Base-by-base conservation (phyloP, 1,284 basidiomycete genomes). In the Boletellus deceptivus region DNA sequence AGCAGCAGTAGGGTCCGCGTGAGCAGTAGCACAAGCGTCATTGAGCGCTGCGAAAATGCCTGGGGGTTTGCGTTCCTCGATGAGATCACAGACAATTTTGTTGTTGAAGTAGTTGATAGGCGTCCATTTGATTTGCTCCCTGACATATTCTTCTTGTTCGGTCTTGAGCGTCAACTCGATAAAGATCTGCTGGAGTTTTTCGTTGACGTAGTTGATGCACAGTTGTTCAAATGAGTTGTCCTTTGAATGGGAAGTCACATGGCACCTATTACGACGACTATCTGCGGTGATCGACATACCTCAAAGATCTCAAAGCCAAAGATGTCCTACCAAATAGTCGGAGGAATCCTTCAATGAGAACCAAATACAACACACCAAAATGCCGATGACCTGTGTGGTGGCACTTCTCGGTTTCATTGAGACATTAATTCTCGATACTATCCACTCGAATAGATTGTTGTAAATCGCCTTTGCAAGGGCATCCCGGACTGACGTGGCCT, bases 141-240 rank as follows among this genome's bases (percentile, higher is more conserved):
- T 83, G 18, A 96, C 93, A 65, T 99, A 99, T 73, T 99, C 97
- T 69, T 99, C 97, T 72, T 99, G 97, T 70, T 99, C 97, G 13
- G 95, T 94, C 77, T 99, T 99, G 63, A 99, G 79, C 0, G 97
- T 99, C 45, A 99, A 79, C 70, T 99, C 95, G 67, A 99, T 99
- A 73, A 99, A 99, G 67, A 99, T 98, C 70, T 99, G 97, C 62
- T 98, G 95, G 9, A 94, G 82, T 73, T 98, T 98, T 73, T 99
- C 97, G 78, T 99, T 99, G 75, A 99, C 97, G 65, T 99, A 99
- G 77, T 99, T 99, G 81, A 99, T 99, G 76, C 97, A 99, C 18
- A 99, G 83, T 72, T 99, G 94, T 68, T 98, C 96, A 67, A 98
- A 98, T 7, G 93, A 97, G 74, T 99, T 99, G 71, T 98, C 91